These are phyloP conservation scores for Petunia hybrid DNA, from an alignment of 305 asterid genomes.

Conservation along the genomic window DNA sequence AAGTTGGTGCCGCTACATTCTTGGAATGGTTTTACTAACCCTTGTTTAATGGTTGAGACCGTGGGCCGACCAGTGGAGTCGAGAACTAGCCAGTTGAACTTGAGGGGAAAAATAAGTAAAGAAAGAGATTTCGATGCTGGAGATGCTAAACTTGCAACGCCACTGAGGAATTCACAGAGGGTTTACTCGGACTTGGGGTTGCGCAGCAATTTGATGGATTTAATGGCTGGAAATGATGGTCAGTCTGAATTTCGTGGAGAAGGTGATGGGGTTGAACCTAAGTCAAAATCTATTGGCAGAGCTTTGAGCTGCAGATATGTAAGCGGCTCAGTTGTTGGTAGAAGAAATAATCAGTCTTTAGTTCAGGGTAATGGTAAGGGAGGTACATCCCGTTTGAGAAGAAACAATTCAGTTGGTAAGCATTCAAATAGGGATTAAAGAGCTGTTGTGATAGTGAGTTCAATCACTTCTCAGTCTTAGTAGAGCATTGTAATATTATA, in stretches of 20 bases:
- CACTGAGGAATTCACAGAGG: conserved; percentile 57
- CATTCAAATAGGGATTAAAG: conserved; percentile 32
- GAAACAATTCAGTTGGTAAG: conserved; percentile 45
- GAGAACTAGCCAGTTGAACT: conserved; percentile 35
- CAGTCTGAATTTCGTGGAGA: conserved; percentile 44
- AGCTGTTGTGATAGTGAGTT: conserved; percentile 36
- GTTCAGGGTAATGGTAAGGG: conserved; percentile 47
- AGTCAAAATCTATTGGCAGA: conserved; percentile 37
- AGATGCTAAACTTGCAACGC: conserved; percentile 42
- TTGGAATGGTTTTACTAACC: conserved; percentile 81
- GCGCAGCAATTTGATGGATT: conserved; percentile 73
- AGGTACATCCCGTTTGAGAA: conserved; percentile 33
- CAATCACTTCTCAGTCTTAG: conserved; percentile 34
- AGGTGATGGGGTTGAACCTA: conserved; percentile 38
- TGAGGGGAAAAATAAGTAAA: conserved; percentile 39
- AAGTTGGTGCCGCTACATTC: conserved; percentile 62
- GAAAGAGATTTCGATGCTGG: conserved; percentile 41
- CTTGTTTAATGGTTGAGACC: conserved; percentile 82
- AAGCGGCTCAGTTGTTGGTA: conserved; percentile 44
- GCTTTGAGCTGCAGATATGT: conserved; percentile 60
- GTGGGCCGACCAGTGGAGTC: conserved; percentile 68
- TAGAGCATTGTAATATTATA: conserved; percentile 28
- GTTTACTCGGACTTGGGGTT: conserved; percentile 79
- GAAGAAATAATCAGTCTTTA: conserved; percentile 40
- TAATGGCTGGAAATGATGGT: conserved; percentile 58